These are phyloP conservation scores for Elaeis oleifera DNA, from an alignment of 202 grass and related monocot species.

Conservation along the genomic window DNA sequence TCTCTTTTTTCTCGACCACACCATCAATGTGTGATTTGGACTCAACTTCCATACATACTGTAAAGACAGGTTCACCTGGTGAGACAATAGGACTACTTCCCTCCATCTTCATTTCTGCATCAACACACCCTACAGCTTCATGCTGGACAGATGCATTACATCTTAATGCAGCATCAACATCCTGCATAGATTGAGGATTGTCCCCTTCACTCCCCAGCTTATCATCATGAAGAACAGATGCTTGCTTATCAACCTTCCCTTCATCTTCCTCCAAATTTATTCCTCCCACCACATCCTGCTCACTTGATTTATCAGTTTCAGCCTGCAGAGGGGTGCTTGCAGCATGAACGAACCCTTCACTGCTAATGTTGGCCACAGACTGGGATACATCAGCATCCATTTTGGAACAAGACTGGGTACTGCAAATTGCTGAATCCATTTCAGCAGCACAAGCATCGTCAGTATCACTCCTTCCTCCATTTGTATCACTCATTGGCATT, in stretches of 20 bases:
- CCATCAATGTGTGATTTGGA: constrained; percentile 20
- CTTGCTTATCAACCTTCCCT: constrained; percentile 12
- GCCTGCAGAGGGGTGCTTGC: constrained; percentile 7
- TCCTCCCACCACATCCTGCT: constrained; percentile 18
- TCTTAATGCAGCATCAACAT: constrained; percentile 33
- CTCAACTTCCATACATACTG: constrained; percentile 7
- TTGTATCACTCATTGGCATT: constrained; percentile 35
- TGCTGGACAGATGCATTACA: constrained; percentile 24
- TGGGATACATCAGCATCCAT: constrained; percentile 44
- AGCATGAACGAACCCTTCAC: constrained; percentile 25
- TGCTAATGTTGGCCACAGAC: constrained; percentile 14
- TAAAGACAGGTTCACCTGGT: not conserved
- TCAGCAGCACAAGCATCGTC: constrained; percentile 60
- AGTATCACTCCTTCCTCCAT: constrained; percentile 56
- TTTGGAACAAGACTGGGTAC: constrained; percentile 53
- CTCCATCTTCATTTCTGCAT: constrained; percentile 18
- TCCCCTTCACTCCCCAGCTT: constrained; percentile 14
- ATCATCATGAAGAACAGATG: constrained; percentile 20
- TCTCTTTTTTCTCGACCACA: constrained; percentile 8
- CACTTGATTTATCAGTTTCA: constrained; percentile 25
- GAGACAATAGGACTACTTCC: constrained; percentile 4
- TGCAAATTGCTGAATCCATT: constrained; percentile 65
- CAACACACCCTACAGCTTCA: constrained; percentile 23
- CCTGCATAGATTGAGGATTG: constrained; percentile 10
- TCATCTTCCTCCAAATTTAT: not conserved